Evolutionary conservation across 2,329 filamentous ascomycete genomes (phyloP).

Genomic region (Arthrobotrys entomopaga): DNA sequence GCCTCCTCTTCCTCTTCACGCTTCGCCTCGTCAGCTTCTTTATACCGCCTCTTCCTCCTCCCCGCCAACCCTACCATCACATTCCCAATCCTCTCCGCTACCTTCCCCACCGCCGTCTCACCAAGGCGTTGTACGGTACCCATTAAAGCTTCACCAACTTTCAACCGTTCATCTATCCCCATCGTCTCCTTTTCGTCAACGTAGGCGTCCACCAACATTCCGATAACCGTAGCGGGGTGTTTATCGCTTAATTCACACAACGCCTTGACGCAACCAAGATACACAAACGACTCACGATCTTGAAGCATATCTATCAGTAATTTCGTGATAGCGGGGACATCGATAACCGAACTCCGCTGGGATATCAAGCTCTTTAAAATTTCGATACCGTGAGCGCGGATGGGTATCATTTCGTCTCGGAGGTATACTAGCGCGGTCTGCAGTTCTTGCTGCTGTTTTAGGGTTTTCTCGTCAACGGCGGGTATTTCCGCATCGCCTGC

Average conservation of each 20-base stretch:
- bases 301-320: conserved; percentile 73
- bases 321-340: conserved; percentile 73
- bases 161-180: conserved; percentile 59
- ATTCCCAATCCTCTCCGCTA: conserved; percentile 67
- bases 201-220: conserved; percentile 74
- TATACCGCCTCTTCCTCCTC: conserved; percentile 68
- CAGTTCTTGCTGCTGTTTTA: conserved; percentile 68
- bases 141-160: conserved; percentile 71
- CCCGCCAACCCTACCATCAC: conserved; percentile 73
- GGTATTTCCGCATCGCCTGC: conserved; percentile 7
- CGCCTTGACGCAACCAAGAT: conserved; percentile 73
- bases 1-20: conserved; percentile 66
- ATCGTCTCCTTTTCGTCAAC: conserved; percentile 70
- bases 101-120: conserved; percentile 68
- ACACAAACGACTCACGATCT: conserved; percentile 77
- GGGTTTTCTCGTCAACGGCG: conserved; percentile 63
- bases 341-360: conserved; percentile 69
- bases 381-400: conserved; percentile 73
- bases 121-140: conserved; percentile 73
- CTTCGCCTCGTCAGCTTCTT: conserved; percentile 64
- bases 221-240: conserved; percentile 72
- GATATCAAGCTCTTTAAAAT: conserved; percentile 70
- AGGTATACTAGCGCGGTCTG: conserved; percentile 73
- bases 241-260: conserved; percentile 71
- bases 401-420: conserved; percentile 72